Conservation (phyloP, 495 filamentous ascomycete genomes). For the Mytilinidion resinicola region DNA sequence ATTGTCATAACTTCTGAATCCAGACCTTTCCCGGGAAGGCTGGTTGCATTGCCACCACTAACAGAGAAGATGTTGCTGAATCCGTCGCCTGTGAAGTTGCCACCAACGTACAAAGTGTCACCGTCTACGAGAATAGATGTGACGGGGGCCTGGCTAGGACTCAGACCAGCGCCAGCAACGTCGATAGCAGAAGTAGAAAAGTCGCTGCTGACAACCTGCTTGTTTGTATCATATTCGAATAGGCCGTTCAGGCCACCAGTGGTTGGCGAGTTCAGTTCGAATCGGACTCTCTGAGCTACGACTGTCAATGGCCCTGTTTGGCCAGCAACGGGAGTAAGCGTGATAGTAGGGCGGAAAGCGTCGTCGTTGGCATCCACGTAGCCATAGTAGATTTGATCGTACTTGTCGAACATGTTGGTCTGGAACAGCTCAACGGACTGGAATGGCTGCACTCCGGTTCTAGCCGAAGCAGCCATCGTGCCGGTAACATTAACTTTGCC, state of each 20-base stretch:
- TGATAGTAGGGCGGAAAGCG: conserved; percentile 75
- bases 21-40: conserved; percentile 65
- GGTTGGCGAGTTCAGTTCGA: conserved; percentile 61
- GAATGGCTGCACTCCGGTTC: conserved; percentile 33
- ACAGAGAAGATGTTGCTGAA: conserved; percentile 72
- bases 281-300: conserved; percentile 80
- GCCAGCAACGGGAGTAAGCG: conserved; percentile 59
- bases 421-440: conserved; percentile 57
- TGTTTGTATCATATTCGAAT: conserved; percentile 76
- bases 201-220: conserved; percentile 52
- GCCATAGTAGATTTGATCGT: conserved; percentile 82
- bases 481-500: conserved; percentile 78
- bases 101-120: conserved; percentile 65
- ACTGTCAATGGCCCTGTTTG: conserved; percentile 63
- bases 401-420: conserved; percentile 91
- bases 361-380: conserved; percentile 68
- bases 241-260: conserved; percentile 73
- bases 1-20: conserved; percentile 73
- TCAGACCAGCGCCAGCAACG: conserved; percentile 61
- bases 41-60: conserved; percentile 53
- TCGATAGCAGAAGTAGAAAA: conserved; percentile 68
- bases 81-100: conserved; percentile 67
- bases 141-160: conserved; percentile 52
- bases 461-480: conserved; percentile 49
- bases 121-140: conserved; percentile 53